Conservation (phyloP, 148 eudicot species). For the Euryodendron excelsum region DNA sequence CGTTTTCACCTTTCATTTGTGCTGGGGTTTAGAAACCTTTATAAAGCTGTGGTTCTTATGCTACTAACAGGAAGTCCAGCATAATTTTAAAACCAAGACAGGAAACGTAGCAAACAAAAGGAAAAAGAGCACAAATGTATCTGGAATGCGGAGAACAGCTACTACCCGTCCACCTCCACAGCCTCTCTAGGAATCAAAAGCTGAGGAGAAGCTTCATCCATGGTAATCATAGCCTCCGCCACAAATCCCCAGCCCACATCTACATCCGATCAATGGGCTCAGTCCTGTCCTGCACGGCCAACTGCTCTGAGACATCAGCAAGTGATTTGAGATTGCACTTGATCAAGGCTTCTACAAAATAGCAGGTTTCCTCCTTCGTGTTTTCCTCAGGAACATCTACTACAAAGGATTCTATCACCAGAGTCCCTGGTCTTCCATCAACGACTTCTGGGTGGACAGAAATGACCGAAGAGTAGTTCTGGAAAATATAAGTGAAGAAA, state of each 20-base stretch:
- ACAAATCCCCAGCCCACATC: constrained; percentile 3
- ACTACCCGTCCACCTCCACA: constrained; percentile 20
- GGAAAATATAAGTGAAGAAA: constrained; percentile 17
- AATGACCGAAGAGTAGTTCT: constrained; percentile 48
- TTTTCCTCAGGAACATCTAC: constrained; percentile 53
- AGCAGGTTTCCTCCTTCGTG: constrained; percentile 48
- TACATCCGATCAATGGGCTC: constrained; percentile 39
- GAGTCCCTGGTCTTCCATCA: constrained; percentile 50
- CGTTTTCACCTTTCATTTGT: constrained; percentile 6
- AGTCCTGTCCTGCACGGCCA: constrained; percentile 41
- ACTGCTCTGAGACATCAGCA: constrained; percentile 43
- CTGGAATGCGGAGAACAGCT: constrained; percentile 9
- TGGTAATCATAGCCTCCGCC: constrained; percentile 14
- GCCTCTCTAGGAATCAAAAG: constrained; percentile 18
- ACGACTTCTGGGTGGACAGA: constrained; percentile 46
- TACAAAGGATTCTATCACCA: constrained; percentile 48
- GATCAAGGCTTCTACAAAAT: constrained; percentile 48
- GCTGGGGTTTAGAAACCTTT: not conserved
- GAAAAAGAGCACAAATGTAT: not conserved
- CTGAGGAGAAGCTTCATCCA: constrained; percentile 31
- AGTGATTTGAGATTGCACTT: constrained; percentile 52
- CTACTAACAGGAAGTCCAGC: constrained; percentile 14
- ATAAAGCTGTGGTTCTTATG: constrained; percentile 20
- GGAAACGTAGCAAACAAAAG: not conserved
- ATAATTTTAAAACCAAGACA: constrained; percentile 8